Conservation (phyloP, 2,329 filamentous ascomycete genomes). For the Tolypocladium inflatum region DNA sequence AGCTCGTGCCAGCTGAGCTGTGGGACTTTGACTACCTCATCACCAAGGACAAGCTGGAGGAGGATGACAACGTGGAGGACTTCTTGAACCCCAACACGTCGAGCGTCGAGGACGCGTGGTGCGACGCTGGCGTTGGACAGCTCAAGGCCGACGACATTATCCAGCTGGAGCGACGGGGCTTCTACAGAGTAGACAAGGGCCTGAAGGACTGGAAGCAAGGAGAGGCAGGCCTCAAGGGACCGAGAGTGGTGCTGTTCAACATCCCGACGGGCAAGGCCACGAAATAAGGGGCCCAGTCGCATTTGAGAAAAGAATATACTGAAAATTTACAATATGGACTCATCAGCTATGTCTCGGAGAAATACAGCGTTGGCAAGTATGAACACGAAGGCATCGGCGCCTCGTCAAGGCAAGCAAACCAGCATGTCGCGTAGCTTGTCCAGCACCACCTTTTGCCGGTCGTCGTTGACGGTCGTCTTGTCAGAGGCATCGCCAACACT, state of each 20-base stretch:
- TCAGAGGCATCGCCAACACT: conserved; percentile 51
- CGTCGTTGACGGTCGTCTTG: conserved; percentile 41
- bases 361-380: neutral
- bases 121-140: conserved; percentile 69
- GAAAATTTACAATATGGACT: neutral
- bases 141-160: conserved; percentile 86
- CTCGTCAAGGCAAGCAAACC: neutral
- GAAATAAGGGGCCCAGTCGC: conserved; percentile 4
- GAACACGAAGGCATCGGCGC: neutral
- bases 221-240: conserved; percentile 37
- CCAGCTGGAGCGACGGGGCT: conserved; percentile 89
- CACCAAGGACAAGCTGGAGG: conserved; percentile 87
- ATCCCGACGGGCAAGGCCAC: conserved; percentile 41
- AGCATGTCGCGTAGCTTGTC: conserved; percentile 15
- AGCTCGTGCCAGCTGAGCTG: conserved; percentile 71
- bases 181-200: conserved; percentile 73
- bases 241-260: conserved; percentile 43
- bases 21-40: conserved; percentile 95
- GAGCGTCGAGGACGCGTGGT: conserved; percentile 62
- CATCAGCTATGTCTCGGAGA: neutral
- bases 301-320: neutral
- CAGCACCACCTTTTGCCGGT: conserved; percentile 18
- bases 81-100: conserved; percentile 71
- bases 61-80: conserved; percentile 78
- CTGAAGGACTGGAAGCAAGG: conserved; percentile 39